Conservation (phyloP, 768 basidiomycete genomes). For the Trametes sanguinea region DNA sequence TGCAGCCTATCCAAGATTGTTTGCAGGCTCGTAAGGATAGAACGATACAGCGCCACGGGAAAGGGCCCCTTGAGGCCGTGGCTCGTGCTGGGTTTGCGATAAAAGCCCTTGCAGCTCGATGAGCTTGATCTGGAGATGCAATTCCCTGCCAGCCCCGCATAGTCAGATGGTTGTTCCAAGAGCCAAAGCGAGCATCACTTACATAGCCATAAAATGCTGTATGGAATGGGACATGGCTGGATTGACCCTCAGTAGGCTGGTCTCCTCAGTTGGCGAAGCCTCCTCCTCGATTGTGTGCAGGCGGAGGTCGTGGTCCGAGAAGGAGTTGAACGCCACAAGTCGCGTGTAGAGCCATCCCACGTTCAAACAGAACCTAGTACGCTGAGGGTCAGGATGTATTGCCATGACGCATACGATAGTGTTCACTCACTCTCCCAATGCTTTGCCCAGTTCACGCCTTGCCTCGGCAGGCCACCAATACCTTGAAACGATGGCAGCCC, state of each 20-base stretch:
- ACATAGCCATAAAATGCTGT: conserved; percentile 93
- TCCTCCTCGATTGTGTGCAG: conserved; percentile 14
- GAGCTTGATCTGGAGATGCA: conserved; percentile 90
- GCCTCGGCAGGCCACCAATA: conserved; percentile 98
- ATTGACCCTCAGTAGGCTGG: conserved; percentile 39
- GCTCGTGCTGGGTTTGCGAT: conserved; percentile 88
- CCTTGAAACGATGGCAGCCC: conserved; percentile 85
- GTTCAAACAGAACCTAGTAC: conserved; percentile 81
- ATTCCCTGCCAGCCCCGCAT: conserved; percentile 61
- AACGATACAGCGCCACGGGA: conserved; percentile 82
- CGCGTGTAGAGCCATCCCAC: conserved; percentile 95
- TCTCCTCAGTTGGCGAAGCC: conserved; percentile 36
- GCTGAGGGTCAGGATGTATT: not conserved
- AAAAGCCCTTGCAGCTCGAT: conserved; percentile 85
- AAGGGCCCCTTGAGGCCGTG: conserved; percentile 96
- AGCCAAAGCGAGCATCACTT: conserved; percentile 27
- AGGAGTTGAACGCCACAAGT: conserved; percentile 85
- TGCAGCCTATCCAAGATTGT: conserved; percentile 87
- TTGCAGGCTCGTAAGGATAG: conserved; percentile 79
- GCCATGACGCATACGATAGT: not conserved
- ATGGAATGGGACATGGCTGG: conserved; percentile 61
- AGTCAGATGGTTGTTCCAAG: not conserved
- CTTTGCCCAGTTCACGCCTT: conserved; percentile 79
- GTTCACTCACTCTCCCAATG: conserved; percentile 79
- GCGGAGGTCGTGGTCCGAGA: conserved; percentile 46